phyloP scores from a whole-genome alignment of 179 eudicot genomes.

The Heliamphora pulchella region DNA sequence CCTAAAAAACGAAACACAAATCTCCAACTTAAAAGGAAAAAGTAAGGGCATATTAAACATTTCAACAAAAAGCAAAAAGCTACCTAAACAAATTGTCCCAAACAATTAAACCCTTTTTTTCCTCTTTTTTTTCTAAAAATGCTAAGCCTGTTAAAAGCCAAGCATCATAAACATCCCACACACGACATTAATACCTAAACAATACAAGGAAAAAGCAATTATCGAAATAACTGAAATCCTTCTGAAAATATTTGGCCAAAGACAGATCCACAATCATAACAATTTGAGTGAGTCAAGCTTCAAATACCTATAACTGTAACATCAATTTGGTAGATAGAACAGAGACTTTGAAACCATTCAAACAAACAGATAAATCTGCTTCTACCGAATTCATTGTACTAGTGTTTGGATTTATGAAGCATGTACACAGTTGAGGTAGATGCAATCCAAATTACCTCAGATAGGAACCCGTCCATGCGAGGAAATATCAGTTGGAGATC shows the following conservation, averaged over 20 bases:
- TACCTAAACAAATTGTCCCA: too few species aligned
- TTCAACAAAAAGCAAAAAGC: too few species aligned
- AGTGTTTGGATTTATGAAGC: neutral
- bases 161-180: too few species aligned
- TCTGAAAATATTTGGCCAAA: neutral
- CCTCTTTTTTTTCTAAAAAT: too few species aligned
- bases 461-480: neutral
- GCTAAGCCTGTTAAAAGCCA: too few species aligned
- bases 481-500: neutral
- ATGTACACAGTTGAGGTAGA: neutral
- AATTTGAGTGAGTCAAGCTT: neutral
- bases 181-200: neutral
- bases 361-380: neutral
- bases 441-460: neutral
- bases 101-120: too few species aligned
- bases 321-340: neutral
- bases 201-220: neutral
- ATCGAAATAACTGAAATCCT: neutral
- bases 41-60: too few species aligned
- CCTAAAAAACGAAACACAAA: too few species aligned
- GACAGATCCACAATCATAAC: neutral
- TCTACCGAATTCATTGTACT: neutral
- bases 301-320: neutral
- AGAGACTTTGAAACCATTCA: neutral
- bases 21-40: too few species aligned